A percentile compares a stretch with the other conserved stretches of the same genome.
Conservation (phyloP, 305 asterid genomes). For the Euphrasia arctica region DNA sequence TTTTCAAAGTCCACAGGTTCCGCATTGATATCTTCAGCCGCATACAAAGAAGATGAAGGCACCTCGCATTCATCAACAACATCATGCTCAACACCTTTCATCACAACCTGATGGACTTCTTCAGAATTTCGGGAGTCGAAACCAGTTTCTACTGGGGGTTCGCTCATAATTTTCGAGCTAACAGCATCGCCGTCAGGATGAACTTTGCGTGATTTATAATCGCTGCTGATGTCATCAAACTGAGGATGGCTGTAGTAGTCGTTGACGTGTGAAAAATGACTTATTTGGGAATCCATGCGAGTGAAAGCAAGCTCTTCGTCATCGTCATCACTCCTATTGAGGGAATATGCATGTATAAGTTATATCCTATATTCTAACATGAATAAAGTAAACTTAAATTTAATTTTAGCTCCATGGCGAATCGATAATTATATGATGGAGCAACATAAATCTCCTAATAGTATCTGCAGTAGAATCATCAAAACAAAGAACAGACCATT, state of each 20-base stretch:
- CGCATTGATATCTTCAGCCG: constrained; percentile 57
- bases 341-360: constrained; percentile 20
- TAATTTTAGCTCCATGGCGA: constrained; percentile 11
- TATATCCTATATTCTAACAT: constrained; percentile 9
- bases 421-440: constrained; percentile 17
- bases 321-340: constrained; percentile 73
- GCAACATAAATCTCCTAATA: constrained; percentile 12
- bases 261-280: constrained; percentile 49
- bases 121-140: constrained; percentile 49
- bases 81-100: constrained; percentile 49
- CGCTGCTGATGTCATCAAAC: constrained; percentile 50
- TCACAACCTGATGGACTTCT: constrained; percentile 49
- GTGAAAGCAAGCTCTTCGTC: constrained; percentile 38
- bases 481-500: not conserved
- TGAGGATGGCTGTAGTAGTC: constrained; percentile 54
- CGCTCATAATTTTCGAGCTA: constrained; percentile 45
- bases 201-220: constrained; percentile 50
- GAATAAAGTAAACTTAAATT: constrained; percentile 7
- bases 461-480: constrained; percentile 3
- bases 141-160: constrained; percentile 38
- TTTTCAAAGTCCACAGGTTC: constrained; percentile 92
- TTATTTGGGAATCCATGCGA: constrained; percentile 40
- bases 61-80: constrained; percentile 66
- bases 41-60: constrained; percentile 69
- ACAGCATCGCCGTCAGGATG: constrained; percentile 61